A percentile compares a stretch with the other conserved stretches of the same genome.
Evolutionary conservation across 208 protist genomes (phyloP).

Genomic region (Leishmania tropica): DNA sequence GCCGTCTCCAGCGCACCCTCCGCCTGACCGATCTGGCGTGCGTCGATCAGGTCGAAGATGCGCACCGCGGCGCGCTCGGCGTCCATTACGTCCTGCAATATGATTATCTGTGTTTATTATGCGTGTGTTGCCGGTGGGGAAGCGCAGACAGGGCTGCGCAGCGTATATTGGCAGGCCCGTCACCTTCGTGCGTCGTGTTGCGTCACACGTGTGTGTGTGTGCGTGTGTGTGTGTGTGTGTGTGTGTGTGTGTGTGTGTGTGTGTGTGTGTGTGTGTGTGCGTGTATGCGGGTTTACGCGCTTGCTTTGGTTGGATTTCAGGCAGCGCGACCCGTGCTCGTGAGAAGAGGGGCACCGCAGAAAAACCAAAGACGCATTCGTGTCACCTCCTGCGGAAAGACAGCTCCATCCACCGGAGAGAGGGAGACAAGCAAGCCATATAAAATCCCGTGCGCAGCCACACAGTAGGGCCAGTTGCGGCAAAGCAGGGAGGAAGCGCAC

Average conservation of each 20-base stretch:
- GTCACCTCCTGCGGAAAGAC: neutral
- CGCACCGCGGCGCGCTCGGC: constrained; percentile 54
- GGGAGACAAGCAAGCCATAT: neutral
- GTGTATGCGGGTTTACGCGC: neutral
- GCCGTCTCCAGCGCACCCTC: constrained; percentile 64
- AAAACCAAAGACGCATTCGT: neutral
- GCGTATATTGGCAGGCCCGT: no score
- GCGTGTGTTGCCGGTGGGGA: neutral
- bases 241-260: neutral
- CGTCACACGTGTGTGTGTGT: neutral
- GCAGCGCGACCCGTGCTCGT: neutral
- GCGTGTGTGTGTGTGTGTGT: neutral
- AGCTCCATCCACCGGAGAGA: neutral
- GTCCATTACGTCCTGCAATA: constrained; percentile 22
- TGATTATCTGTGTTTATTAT: constrained; percentile 5
- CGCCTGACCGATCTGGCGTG: constrained; percentile 57
- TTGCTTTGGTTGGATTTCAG: neutral
- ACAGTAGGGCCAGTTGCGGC: neutral
- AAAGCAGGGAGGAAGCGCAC: neutral
- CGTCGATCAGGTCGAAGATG: constrained; percentile 72
- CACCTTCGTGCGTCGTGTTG: neutral
- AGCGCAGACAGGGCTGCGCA: neutral
- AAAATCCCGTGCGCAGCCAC: neutral
- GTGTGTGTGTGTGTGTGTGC: neutral
- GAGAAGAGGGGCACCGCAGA: neutral